Base-by-base conservation (phyloP, 805 yeast genomes). In the Yamadazyma insecticola region DNA sequence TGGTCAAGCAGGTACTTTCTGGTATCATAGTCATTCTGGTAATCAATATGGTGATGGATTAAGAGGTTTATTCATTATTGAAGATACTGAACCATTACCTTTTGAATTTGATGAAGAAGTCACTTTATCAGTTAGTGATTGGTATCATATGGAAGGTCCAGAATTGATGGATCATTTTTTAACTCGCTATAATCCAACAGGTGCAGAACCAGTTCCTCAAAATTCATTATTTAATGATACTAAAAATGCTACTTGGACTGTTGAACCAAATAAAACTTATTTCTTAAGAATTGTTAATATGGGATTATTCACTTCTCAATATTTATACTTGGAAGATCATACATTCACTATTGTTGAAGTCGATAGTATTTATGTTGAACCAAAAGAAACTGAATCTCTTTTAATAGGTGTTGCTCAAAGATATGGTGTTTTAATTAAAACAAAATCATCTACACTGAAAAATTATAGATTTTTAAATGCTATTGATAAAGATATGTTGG, bases 121-220 rank as follows among this genome's bases (percentile, higher is more conserved):
- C 13, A 57, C 72, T 11, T 51, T 90, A 39, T 62, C 83, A 6
- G 46, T 92, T 25, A 67, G 82, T 28, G 98, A 92, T 50, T 89
- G 96, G 95, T 92, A 92, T 64, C 96, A 87, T 55, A 70, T 70
- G 27, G 55, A 58, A 30, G 68, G 80, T 19, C 63, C 65, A 16
- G 74, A 58, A 22, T 64, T 82, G 44, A 61, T 68, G 41, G 63
- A 70, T 12, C 36, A 47, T 22, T 89, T 92, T 64, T 53, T 88
- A 67, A 74, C 63, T 43, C 55, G 79, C 40, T 78, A 70, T 66
- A 92, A 92, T 60, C 98, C 98, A 37, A 86, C 96, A 7, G 98
- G 98, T 51, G 96, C 97, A 26, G 98, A 92, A 64, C 98, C 98
- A 30, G 79, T 92, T 45, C 98, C 98, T 6, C 82, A 84, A 44